A percentile compares a stretch with the other conserved stretches of the same genome.
These are phyloP conservation scores for Circinella umbellata DNA, from an alignment of 371 early-diverging fungal genomes.

Conservation along the genomic window DNA sequence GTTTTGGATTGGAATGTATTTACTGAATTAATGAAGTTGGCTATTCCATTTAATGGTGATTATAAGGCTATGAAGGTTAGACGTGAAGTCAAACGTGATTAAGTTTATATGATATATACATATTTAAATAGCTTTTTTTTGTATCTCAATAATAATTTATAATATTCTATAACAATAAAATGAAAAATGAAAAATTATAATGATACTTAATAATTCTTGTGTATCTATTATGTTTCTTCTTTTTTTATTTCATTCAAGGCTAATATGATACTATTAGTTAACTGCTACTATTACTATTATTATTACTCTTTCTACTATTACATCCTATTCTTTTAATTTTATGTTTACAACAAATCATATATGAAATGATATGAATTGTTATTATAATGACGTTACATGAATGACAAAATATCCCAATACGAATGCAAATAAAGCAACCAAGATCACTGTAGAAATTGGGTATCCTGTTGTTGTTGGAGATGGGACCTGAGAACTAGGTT, in stretches of 20 bases:
- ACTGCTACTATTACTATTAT: no score
- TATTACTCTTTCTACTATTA: no score
- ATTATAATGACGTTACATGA: background rate
- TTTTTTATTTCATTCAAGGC: no score
- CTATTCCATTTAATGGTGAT: slow-evolving; percentile 53
- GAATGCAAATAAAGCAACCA: slow-evolving; percentile 6
- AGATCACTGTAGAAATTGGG: background rate
- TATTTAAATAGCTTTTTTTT: background rate
- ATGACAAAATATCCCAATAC: background rate
- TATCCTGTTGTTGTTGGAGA: background rate
- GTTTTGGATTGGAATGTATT: slow-evolving; percentile 57
- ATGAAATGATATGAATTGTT: no score
- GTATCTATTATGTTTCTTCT: no score
- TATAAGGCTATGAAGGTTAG: slow-evolving; percentile 57
- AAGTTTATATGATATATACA: background rate
- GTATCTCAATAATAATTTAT: slow-evolving; percentile 1
- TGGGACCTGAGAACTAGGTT: slow-evolving; percentile 63
- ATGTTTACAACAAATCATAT: no score
- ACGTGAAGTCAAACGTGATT: slow-evolving; percentile 32
- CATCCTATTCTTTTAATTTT: no score
- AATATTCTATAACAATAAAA: background rate
- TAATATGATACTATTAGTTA: no score
- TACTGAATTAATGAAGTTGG: slow-evolving; percentile 55
- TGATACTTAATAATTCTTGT: no score
- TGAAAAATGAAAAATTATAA: no score